These are phyloP conservation scores for Sanguinoderma infundibulare DNA, from an alignment of 1,284 basidiomycete species.

Conservation along the genomic window DNA sequence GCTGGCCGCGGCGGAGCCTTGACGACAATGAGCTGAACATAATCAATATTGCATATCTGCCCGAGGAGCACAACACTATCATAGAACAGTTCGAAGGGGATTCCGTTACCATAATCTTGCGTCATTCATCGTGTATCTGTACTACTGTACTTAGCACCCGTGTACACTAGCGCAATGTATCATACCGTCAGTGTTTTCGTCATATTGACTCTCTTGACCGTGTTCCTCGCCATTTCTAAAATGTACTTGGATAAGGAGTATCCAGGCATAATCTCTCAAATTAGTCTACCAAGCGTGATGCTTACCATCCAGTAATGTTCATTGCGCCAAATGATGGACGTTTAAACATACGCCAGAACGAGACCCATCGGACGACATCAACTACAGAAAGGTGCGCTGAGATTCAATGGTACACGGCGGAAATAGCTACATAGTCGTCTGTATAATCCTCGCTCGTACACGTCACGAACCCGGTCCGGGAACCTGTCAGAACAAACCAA, in stretches of 20 bases:
- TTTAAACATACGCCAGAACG: no score
- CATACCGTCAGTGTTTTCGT: neutral
- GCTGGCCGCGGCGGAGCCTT: conserved; percentile 2
- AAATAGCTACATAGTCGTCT: conserved; percentile 27
- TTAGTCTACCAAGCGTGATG: no score
- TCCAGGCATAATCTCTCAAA: no score
- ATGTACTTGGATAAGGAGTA: no score
- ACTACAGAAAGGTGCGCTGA: neutral
- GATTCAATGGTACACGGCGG: conserved; percentile 22
- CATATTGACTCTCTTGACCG: no score
- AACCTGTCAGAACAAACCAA: no score
- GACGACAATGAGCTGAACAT: neutral
- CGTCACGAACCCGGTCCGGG: neutral
- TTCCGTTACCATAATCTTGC: neutral
- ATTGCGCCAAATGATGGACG: no score
- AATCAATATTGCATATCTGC: neutral
- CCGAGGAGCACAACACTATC: neutral
- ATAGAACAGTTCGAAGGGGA: neutral
- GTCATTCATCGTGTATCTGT: neutral
- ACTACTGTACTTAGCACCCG: neutral
- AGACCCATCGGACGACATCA: neutral
- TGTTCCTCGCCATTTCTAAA: no score
- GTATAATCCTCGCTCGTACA: conserved; percentile 18
- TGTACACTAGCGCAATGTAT: neutral
- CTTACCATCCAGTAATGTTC: no score